phyloP scores from a whole-genome alignment of 768 basidiomycete species.

The Rhodotorula babjevae region DNA sequence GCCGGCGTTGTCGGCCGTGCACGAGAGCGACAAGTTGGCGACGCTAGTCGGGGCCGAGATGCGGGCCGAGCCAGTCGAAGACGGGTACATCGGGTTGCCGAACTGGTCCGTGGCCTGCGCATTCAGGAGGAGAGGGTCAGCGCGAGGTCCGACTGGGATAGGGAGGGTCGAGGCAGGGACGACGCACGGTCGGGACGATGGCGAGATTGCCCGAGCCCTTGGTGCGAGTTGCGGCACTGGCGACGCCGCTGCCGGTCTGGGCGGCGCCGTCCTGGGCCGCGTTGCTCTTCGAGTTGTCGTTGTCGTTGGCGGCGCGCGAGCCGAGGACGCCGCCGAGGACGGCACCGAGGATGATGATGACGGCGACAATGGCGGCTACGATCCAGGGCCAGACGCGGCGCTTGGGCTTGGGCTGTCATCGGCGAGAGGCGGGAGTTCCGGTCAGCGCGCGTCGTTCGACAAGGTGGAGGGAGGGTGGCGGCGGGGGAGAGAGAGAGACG shows the following conservation, averaged over 20 bases:
- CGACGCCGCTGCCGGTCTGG: constrained; percentile 5
- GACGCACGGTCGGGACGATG: constrained; percentile 75
- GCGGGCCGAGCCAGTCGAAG: constrained; percentile 60
- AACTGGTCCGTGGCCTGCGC: constrained; percentile 33
- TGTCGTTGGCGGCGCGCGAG: constrained; percentile 55
- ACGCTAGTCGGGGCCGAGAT: constrained; percentile 53
- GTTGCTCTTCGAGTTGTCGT: constrained; percentile 41
- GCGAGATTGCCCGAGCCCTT: constrained; percentile 74
- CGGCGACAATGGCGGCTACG: constrained; percentile 53
- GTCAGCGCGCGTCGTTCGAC: neutral
- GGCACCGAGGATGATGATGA: constrained; percentile 50
- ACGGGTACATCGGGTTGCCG: constrained; percentile 48
- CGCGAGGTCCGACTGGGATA: neutral
- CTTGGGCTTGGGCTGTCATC: neutral
- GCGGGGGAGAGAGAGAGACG: neutral
- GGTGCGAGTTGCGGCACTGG: constrained; percentile 58
- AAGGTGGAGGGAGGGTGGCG: too few species aligned
- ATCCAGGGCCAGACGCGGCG: constrained; percentile 52
- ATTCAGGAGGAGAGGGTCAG: neutral
- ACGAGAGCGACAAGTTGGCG: constrained; percentile 53
- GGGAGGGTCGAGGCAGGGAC: too few species aligned
- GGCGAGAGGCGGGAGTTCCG: neutral
- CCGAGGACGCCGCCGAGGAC: constrained; percentile 72
- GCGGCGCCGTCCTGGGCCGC: constrained; percentile 6
- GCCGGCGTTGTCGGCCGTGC: constrained; percentile 75